Base-by-base conservation (phyloP, 2,329 filamentous ascomycete genomes). In the Neurospora sp. region DNA sequence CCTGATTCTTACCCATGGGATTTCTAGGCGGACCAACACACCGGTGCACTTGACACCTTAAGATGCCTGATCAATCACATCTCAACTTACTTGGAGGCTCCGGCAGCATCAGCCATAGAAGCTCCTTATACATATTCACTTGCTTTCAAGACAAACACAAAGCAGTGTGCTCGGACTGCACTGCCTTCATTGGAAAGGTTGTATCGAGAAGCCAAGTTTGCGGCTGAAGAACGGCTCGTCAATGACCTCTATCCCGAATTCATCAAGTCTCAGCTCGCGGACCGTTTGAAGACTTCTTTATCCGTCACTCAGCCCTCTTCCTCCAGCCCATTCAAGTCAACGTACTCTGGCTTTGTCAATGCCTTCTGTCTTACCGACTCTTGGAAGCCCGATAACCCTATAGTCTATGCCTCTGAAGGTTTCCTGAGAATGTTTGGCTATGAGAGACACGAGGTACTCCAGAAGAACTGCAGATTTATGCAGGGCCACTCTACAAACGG, bases 311-410 rank as follows among this genome's bases (percentile, higher is more conserved):
- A 71, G 15, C 28, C 52, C 36, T 70, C 73, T 8, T 40, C 77
- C 1, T 72, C 73, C 0, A 77, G 76, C n/a, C 77, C 78, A 23
- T 76, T 58, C 33, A 66, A 78, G 1, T 76, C 78, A 5, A 75
- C 79, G 68, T 89, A 84, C 68, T 83, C 83, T 2, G 87, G 87
- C 0, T 80, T 90, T 0, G 87, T 86, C 9, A 82, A 86, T 67
- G 86, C 86, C 28, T 89, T 89, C 73, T 87, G 86, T 70, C 75
- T 89, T 17, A 87, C 84, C 0, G 84, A 89, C 73, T 84, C 85
- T 0, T 74, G 78, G 4, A 79, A 80, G 62, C 79, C 81, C 0
- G 84, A 86, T 67, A 86, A 86, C 71, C 84, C 85, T 4, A 82
- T 86, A 70, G 74, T 83, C 1, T 84, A 77, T 72, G 84, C 83